Evolutionary conservation across 805 yeast genomes (phyloP), one percentile per base, ranked within the genome.

Genomic region (Candida ulmi): DNA sequence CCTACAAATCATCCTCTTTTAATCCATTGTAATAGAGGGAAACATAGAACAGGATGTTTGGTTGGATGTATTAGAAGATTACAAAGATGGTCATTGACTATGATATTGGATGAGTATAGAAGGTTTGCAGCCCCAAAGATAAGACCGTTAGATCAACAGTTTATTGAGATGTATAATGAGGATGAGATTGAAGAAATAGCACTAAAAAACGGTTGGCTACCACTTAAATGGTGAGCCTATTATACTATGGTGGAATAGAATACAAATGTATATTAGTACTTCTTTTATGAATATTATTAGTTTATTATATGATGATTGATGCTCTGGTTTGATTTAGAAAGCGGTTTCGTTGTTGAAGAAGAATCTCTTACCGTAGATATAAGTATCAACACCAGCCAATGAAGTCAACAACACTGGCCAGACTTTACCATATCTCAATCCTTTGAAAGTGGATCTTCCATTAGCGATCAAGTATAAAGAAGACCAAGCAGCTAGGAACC

Each of bases 21-120:
- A 46, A 86, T 93, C 33, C 99, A 93, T 61, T 93, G 99, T 63
- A 93, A 93, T 63, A 68, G 96, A 43, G 99, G 99, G 11, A 93
- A 91, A 60, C 99, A 93, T 60, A 72, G 99, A 50, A 93, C 99
- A 0, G 99, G 99, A 0, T 93, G 98, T 60, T 69, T 93, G 13
- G 90, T 93, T 24, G 99, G 99, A 3, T 91, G 96, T 55, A 71
- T 93, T 26, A 66, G 99, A 44, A 71, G 93, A 51, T 63, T 90
- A 38, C 98, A 91, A 57, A 79, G 81, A 44, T 93, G 99, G 99
- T 82, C 95, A 2, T 62, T 88, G 46, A 83, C 96, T 2, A 85
- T 91, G 78, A 93, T 91, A 16, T 88, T 93, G 55, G 98, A 93
- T 54, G 99, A 93, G 58, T 93, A 93, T 63, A 68, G 99, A 43